Conservation (phyloP, 2,329 filamentous ascomycete genomes). For the Fusarium chlamydosporum region DNA sequence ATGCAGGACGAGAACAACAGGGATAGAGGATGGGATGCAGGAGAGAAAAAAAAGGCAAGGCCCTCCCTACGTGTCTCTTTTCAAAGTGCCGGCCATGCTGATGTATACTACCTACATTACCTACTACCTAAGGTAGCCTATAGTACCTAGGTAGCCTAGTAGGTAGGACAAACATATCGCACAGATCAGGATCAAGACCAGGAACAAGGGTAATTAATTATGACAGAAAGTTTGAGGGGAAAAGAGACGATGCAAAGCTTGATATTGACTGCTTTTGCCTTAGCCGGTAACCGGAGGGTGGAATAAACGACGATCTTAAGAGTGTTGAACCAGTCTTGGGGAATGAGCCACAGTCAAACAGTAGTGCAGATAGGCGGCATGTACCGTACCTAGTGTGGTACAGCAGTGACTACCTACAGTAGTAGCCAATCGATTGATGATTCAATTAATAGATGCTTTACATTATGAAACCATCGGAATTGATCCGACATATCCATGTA, state of each 20-base stretch:
- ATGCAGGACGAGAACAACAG: slow-evolving; percentile 10
- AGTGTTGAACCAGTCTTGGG: not conserved
- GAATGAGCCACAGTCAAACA: slow-evolving; percentile 19
- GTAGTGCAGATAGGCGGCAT: not conserved
- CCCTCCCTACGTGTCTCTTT: slow-evolving; percentile 8
- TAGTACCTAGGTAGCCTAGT: too few relatives aligned
- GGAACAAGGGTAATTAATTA: slow-evolving; percentile 24
- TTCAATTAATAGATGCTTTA: slow-evolving; percentile 4
- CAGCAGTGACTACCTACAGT: not conserved
- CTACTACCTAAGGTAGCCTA: too few relatives aligned
- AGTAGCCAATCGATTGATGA: slow-evolving; percentile 13
- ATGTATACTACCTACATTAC: too few relatives aligned
- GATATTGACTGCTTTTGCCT: slow-evolving; percentile 11
- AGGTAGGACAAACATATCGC: not conserved
- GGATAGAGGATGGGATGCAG: slow-evolving; percentile 13
- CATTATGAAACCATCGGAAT: slow-evolving; percentile 13
- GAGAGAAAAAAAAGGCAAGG: not conserved
- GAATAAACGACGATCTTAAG: not conserved
- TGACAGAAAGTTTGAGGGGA: slow-evolving; percentile 18
- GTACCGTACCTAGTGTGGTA: not conserved
- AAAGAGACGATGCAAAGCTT: slow-evolving; percentile 16
- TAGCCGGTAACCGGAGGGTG: slow-evolving; percentile 5
- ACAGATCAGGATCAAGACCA: not conserved
- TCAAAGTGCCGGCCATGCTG: not conserved
- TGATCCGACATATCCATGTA: slow-evolving; percentile 15